Base-by-base conservation (phyloP, 75 land plant genomes). In the Ceratopteris richardii region DNA sequence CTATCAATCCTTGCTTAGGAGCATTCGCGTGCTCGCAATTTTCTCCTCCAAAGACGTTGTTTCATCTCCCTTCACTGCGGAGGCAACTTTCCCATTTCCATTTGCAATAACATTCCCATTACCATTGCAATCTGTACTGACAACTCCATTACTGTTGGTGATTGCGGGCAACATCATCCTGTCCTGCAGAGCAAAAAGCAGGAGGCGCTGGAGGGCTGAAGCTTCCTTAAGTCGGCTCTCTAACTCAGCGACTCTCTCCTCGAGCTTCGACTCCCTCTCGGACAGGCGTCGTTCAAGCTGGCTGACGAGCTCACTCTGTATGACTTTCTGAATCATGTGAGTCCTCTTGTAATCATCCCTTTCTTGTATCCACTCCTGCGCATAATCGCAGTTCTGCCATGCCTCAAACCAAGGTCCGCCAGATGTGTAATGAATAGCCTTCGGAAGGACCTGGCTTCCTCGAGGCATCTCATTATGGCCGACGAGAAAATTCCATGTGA, bases 361-460 rank as follows among this genome's bases (percentile, higher is more conserved):
- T 12, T 59, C 69, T 40, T 31, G 20, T 4, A 44, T 19, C 75
- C 69, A 65, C 4, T 21, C 27, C 12, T 60, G 60, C 0, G 64
- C 63, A 29, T 58, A 66, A 31, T 66, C 64, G 57, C 77, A 68
- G 57, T 64, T 62, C 62, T 68, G 63, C 77, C 77, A 75, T 1
- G 72, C 72, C 42, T 75, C 72, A 33, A 75, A 75, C 72, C 77
- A 75, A 12, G 77, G 73, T 0, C 77, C 77, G 16, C 77, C 72
- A 1, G 65, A 42, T 0, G 77, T 75, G 59, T 69, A 75, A 36
- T 75, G 77, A 37, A 75, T 75, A 0, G 77, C 77, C 41, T 75
- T 75, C 0, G 77, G 77, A 18, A 64, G 21, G 0, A 13, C 0
- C 22, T 29, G 36, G 29, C 28, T 30, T 11, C 25, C 28, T 9